Base-by-base conservation (phyloP, 345 rosid species). In the Ailanthus altissimus region DNA sequence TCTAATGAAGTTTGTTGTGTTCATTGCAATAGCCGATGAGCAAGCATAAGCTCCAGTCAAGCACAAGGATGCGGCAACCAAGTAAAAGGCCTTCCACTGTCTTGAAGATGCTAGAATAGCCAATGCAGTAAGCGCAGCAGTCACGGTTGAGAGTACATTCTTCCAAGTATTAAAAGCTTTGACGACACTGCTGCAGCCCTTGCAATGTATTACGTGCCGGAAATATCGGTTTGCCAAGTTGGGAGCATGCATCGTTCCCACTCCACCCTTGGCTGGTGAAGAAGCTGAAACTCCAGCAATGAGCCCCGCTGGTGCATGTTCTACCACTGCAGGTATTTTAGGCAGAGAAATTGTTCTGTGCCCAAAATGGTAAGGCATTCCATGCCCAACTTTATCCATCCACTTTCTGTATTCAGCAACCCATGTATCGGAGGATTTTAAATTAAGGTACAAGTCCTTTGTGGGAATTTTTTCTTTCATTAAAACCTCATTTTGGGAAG, bases 351-450 rank as follows among this genome's bases (percentile, higher is more conserved):
- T 85, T 12, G 96, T 88, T 85, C 71, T 83, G 85, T 93, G 91
- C 6, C 98, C 97, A 23, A 95, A 89, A 88, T 95, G 84, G 53
- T 92, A 95, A 65, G 99, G 99, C 98, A 95, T 95, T 60, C 99
- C 99, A 5, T 93, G 99, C 61, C 99, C 99, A 56, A 90, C 98
- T 83, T 89, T 93, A 72, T 95, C 98, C 98, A 93, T 95, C 98
- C 98, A 93, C 75, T 93, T 93, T 85, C 99, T 80, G 84, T 95
- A 95, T 62, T 95, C 97, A 2, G 90, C 85, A 18, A 95, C 93
- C 97, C 98, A 93, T 20, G 96, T 90, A 83, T 95, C 99, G 0
- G 92, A 93, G 46, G 99, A 95, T 84, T 79, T 90, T 14, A 95
- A 67, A 70, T 90, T 90, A 1, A 93, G 83, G 80, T 95, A 95